Conservation (phyloP, 2,329 filamentous ascomycete species). For the Hypoxylon sp. region DNA sequence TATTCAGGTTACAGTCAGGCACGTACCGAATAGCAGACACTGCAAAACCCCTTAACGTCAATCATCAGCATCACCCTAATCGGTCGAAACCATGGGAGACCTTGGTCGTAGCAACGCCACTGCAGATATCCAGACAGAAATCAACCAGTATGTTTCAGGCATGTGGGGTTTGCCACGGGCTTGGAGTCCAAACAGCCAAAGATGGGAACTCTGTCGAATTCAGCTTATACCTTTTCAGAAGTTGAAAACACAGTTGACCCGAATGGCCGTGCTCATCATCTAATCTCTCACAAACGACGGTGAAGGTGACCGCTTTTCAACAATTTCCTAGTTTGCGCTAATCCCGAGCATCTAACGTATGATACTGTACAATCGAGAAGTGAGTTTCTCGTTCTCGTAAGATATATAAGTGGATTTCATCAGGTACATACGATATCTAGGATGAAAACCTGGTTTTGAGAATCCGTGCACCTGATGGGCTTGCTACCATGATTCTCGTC, state of each 20-base stretch:
- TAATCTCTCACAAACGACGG: slow-evolving; percentile 36
- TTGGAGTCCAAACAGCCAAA: slow-evolving; percentile 41
- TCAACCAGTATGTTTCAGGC: slow-evolving; percentile 48
- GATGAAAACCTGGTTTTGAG: background rate
- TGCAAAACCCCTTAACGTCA: slow-evolving; percentile 25
- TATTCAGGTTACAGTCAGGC: slow-evolving; percentile 46
- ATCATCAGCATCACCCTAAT: slow-evolving; percentile 40
- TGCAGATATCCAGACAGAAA: slow-evolving; percentile 50
- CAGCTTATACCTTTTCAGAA: slow-evolving; percentile 39
- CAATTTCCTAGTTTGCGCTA: slow-evolving; percentile 20
- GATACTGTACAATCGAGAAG: slow-evolving; percentile 10
- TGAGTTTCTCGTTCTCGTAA: slow-evolving; percentile 17
- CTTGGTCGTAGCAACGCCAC: slow-evolving; percentile 42
- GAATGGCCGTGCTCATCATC: slow-evolving; percentile 27
- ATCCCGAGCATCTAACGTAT: slow-evolving; percentile 26
- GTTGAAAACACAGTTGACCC: slow-evolving; percentile 31
- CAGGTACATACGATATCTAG: slow-evolving; percentile 20
- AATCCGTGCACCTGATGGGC: slow-evolving; percentile 14
- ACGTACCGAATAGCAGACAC: slow-evolving; percentile 27
- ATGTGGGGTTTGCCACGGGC: slow-evolving; percentile 40
- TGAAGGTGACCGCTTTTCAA: slow-evolving; percentile 45
- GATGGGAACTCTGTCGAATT: slow-evolving; percentile 40
- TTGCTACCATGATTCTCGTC: slow-evolving; percentile 19
- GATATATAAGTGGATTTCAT: slow-evolving; percentile 23
- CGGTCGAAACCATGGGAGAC: slow-evolving; percentile 30